phyloP scores from a whole-genome alignment of 306 rosid genomes.

The Inga leiocalycina region DNA sequence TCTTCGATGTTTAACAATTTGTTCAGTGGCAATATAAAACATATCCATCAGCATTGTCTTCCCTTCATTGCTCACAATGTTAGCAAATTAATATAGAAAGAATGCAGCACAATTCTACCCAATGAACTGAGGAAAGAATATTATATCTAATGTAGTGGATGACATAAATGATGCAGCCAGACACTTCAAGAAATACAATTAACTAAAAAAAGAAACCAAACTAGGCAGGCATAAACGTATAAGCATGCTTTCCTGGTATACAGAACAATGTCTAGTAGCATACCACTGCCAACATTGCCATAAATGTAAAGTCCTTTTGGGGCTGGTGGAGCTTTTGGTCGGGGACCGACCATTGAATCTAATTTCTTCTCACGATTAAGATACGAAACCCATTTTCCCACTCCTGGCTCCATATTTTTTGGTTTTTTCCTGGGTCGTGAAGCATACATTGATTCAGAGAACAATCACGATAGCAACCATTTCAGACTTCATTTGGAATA shows the following conservation, averaged over 20 bases:
- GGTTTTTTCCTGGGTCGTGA: slow-evolving; percentile 61
- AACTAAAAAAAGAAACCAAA: slow-evolving; percentile 23
- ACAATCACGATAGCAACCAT: background rate
- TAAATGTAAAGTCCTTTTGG: slow-evolving; percentile 92
- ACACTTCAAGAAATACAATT: slow-evolving; percentile 22
- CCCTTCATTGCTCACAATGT: slow-evolving; percentile 52
- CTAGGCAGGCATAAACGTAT: slow-evolving; percentile 3
- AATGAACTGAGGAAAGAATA: slow-evolving; percentile 13
- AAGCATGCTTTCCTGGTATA: slow-evolving; percentile 25
- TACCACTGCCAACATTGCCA: slow-evolving; percentile 97
- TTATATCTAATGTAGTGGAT: background rate
- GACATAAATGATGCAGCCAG: slow-evolving; percentile 25
- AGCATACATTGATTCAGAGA: slow-evolving; percentile 22
- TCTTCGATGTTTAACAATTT: slow-evolving; percentile 79
- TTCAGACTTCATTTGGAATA: background rate
- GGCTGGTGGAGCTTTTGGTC: slow-evolving; percentile 84
- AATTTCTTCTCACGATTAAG: slow-evolving; percentile 90
- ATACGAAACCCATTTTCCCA: slow-evolving; percentile 96
- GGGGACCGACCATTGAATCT: slow-evolving; percentile 73
- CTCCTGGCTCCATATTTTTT: slow-evolving; percentile 76
- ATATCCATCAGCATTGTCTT: slow-evolving; percentile 99
- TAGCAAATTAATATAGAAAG: slow-evolving; percentile 18
- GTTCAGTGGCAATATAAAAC: slow-evolving; percentile 85
- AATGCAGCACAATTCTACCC: slow-evolving; percentile 18
- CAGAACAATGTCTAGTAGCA: slow-evolving; percentile 30